Evolutionary conservation across 768 basidiomycete genomes (phyloP), one percentile per base, ranked within the genome.

Genomic region (Lactifluus volemus): DNA sequence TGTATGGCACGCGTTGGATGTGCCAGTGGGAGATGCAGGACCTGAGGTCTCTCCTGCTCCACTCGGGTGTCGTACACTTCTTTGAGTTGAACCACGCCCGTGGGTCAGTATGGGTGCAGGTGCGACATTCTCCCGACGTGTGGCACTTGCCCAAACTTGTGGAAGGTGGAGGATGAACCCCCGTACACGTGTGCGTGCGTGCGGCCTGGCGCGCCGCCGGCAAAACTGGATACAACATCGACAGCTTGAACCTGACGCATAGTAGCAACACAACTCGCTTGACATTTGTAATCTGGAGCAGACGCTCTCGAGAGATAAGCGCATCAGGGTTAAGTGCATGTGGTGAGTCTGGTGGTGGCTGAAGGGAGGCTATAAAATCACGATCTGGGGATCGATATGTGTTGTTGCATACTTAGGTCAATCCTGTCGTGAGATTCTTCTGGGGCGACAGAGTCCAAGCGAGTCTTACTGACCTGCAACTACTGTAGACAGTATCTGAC

Each of bases 181-280:
- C 11, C 89, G 76, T 38, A 94, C 90, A 21, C 83, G 82, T 1
- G 76, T 73, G 39, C 86, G 80, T 0, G 92, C 92, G 7, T 87
- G 92, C 69, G n/a, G n/a, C 92, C 93, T 0, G 91, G 78, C 0
- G 92, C 88, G 0, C 87, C 81, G 10, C 93, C 93, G 0, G 92
- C 88, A 65, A 93, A 92, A 61, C 84, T 88, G 59, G 81, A 84
- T 17, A 95, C 85, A 15, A 95, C 87, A 59, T 90, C 88, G 14
- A 96, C 92, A n/a, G n/a, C n/a, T n/a, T n/a, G n/a, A 17, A 92
- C 92, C 68, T 92, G 86, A 41, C 90, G 83, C 57, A 96, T 84
- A 32, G 93, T 96, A 49, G 86, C 81, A n/a, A 95, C 88, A 96
- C 82, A 69, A 95, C 91, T 32, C 80, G 78, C 48, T 91, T 86